phyloP scores from a whole-genome alignment of 805 yeast genomes.

The Clavispora phyllophila region DNA sequence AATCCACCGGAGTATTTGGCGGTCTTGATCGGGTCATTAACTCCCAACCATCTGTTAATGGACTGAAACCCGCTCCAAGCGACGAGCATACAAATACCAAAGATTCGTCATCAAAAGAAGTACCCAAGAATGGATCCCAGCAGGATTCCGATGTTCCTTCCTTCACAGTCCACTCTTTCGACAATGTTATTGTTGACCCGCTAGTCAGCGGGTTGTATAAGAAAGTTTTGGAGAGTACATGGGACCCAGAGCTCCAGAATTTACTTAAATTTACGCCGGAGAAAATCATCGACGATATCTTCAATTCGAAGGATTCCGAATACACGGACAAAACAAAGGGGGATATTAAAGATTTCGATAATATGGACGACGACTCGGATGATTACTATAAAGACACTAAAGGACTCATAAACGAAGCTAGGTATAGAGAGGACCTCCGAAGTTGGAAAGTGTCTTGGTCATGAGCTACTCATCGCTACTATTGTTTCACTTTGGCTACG shows the following conservation, averaged over 20 bases:
- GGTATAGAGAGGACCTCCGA: conserved; percentile 31
- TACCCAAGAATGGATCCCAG: background rate
- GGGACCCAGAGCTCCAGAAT: conserved; percentile 50
- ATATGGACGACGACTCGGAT: conserved; percentile 16
- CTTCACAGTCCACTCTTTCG: conserved; percentile 3
- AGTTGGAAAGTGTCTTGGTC: conserved; percentile 28
- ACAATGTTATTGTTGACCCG: conserved; percentile 40
- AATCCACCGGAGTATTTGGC: conserved; percentile 42
- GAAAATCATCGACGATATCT: conserved; percentile 70
- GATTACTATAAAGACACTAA: conserved; percentile 23
- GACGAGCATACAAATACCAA: background rate
- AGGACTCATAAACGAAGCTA: conserved; percentile 40
- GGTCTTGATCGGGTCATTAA: conserved; percentile 43
- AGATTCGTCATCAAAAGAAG: background rate
- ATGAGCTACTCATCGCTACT: conserved; percentile 2
- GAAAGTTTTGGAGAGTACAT: conserved; percentile 51
- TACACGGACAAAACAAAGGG: conserved; percentile 12
- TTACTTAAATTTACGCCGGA: conserved; percentile 55
- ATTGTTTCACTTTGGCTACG: too few relatives aligned
- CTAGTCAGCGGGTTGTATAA: conserved; percentile 46
- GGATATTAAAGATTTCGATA: conserved; percentile 17
- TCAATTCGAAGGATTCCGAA: conserved; percentile 34
- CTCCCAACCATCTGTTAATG: background rate
- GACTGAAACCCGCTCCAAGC: background rate
- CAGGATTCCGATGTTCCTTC: background rate